Evolutionary conservation across 2,329 filamentous ascomycete genomes (phyloP).

Genomic region (Colletotrichum navitas): DNA sequence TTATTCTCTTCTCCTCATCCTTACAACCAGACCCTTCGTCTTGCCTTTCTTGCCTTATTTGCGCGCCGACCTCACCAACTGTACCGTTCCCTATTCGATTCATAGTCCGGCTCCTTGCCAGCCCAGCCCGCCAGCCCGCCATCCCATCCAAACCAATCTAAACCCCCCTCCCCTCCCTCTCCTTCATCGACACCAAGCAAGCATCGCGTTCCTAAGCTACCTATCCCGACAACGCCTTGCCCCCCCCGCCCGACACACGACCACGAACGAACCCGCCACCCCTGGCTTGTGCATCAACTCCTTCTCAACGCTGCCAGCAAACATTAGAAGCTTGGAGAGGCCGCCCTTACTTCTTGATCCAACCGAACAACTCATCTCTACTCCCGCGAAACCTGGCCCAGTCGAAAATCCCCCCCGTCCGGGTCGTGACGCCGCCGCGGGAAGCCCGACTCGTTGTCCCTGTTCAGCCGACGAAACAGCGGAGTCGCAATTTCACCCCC

Average conservation of each 20-base stretch:
- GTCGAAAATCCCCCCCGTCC: neutral
- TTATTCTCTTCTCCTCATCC: neutral
- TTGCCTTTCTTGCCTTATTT: neutral
- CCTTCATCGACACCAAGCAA: slow-evolving; percentile 34
- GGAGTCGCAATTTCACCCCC: slow-evolving; percentile 42
- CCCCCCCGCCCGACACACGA: slow-evolving; percentile 17
- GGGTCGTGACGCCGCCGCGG: slow-evolving; percentile 29
- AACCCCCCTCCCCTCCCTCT: slow-evolving; percentile 2
- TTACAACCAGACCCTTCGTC: neutral
- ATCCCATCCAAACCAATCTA: slow-evolving; percentile 17
- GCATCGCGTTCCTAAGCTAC: slow-evolving; percentile 18
- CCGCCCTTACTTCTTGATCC: neutral
- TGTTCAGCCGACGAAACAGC: slow-evolving; percentile 41
- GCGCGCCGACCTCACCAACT: slow-evolving; percentile 26
- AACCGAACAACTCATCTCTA: neutral
- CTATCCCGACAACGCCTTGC: slow-evolving; percentile 22
- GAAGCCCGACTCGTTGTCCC: slow-evolving; percentile 27
- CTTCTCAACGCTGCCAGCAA: neutral
- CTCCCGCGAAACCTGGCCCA: neutral
- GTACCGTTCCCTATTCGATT: slow-evolving; percentile 39
- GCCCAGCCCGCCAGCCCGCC: slow-evolving; percentile 34
- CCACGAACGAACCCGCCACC: slow-evolving; percentile 1
- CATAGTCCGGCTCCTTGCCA: slow-evolving; percentile 33
- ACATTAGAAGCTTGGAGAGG: neutral
- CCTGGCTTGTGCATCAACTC: slow-evolving; percentile 3